A percentile compares a stretch with the other conserved stretches of the same genome.
These are phyloP conservation scores for Monilinia fructigena DNA, from an alignment of 2,329 filamentous ascomycete genomes.

Conservation along the genomic window DNA sequence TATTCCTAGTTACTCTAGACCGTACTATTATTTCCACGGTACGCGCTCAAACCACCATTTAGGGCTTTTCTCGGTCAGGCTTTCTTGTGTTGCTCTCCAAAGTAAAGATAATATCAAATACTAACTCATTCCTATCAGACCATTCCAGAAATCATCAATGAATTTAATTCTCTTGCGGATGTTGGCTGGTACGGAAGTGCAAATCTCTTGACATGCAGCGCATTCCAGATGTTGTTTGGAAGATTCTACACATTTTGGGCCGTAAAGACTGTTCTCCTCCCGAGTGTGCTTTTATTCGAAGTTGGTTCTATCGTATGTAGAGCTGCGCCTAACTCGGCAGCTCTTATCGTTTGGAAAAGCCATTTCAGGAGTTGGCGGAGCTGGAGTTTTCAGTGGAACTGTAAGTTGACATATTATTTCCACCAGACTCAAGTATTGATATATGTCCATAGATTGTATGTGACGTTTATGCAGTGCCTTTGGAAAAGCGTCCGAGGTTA, in stretches of 20 bases:
- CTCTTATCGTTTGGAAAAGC: slow-evolving; percentile 8
- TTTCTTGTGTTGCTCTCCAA: slow-evolving; percentile 37
- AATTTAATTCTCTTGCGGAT: not conserved
- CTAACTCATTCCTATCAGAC: slow-evolving; percentile 40
- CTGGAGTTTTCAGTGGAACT: not conserved
- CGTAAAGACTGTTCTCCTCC: not conserved
- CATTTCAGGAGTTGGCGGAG: not conserved
- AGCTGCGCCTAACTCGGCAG: slow-evolving; percentile 3
- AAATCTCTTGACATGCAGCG: slow-evolving; percentile 25
- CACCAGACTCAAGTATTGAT: not conserved
- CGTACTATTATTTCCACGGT: not conserved
- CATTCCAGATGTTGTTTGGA: not conserved
- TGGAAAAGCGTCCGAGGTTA: slow-evolving; percentile 7
- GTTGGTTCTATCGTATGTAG: not conserved
- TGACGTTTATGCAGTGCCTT: not conserved
- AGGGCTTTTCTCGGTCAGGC: slow-evolving; percentile 34
- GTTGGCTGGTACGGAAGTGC: slow-evolving; percentile 43
- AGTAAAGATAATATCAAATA: not conserved
- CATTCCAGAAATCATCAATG: slow-evolving; percentile 36
- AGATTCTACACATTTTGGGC: slow-evolving; percentile 27
- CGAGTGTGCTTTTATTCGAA: not conserved
- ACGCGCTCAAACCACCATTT: not conserved
- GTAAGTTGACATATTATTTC: not conserved
- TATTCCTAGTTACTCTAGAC: slow-evolving; percentile 27
- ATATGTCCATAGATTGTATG: not conserved